Evolutionary conservation across 768 basidiomycete species (phyloP).

Genomic region (Coprinellus micaceus): DNA sequence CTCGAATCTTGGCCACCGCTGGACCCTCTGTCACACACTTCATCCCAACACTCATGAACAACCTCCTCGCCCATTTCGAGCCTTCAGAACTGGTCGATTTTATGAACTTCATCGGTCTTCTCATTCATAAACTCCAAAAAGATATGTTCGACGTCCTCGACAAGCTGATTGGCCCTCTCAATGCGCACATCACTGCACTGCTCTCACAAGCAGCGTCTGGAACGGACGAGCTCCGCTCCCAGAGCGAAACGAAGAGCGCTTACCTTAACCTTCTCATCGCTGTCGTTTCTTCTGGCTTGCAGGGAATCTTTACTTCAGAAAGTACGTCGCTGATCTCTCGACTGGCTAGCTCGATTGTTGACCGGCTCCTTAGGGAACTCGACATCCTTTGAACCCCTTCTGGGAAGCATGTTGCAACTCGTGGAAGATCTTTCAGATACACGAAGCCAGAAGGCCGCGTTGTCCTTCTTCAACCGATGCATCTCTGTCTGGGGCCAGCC

Average conservation of each 20-base stretch:
- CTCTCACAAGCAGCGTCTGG: slow-evolving; percentile 79
- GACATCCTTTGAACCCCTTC: slow-evolving; percentile 67
- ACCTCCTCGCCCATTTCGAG: slow-evolving; percentile 89
- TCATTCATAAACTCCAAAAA: slow-evolving; percentile 89
- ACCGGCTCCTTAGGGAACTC: slow-evolving; percentile 31
- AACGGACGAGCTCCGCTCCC: slow-evolving; percentile 81
- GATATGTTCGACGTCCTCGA: slow-evolving; percentile 88
- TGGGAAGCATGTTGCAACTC: slow-evolving; percentile 69
- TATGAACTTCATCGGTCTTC: slow-evolving; percentile 87
- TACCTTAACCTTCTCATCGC: slow-evolving; percentile 81
- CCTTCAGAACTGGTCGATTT: slow-evolving; percentile 92
- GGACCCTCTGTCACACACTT: slow-evolving; percentile 82
- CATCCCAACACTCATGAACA: slow-evolving; percentile 85
- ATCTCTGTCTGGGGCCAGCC: slow-evolving; percentile 65
- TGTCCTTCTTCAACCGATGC: slow-evolving; percentile 71
- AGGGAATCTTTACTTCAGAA: slow-evolving; percentile 82
- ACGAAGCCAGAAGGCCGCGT: slow-evolving; percentile 70
- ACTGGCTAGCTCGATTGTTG: not conserved
- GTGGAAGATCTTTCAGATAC: slow-evolving; percentile 78
- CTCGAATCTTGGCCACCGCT: slow-evolving; percentile 85
- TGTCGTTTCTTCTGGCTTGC: slow-evolving; percentile 77
- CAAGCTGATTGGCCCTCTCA: slow-evolving; percentile 83
- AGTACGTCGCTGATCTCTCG: slow-evolving; percentile 44
- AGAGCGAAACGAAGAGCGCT: slow-evolving; percentile 80
- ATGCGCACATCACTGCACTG: slow-evolving; percentile 72